Conservation (phyloP, 1,284 basidiomycete species). For the Ustilago lituana region DNA sequence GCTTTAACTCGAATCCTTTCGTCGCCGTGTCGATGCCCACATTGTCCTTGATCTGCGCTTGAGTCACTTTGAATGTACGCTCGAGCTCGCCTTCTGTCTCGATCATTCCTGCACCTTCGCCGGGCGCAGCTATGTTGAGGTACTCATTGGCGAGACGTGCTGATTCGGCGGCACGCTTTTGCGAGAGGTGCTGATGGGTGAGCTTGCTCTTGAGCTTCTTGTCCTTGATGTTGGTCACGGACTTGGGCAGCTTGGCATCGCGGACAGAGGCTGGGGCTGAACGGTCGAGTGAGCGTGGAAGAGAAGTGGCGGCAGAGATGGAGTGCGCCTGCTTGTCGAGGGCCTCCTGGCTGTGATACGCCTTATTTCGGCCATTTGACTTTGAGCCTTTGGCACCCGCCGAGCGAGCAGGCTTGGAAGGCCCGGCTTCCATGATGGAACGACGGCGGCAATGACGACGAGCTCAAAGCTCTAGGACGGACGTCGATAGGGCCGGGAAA, state of each 20-base stretch:
- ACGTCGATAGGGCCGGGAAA: not conserved
- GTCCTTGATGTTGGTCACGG: constrained; percentile 56
- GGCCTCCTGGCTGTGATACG: constrained; percentile 50
- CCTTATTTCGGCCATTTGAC: constrained; percentile 15
- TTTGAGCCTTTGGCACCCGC: constrained; percentile 6
- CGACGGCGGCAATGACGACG: too few relatives aligned
- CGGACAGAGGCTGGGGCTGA: constrained; percentile 45
- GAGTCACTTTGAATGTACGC: constrained; percentile 85
- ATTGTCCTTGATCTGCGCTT: constrained; percentile 78
- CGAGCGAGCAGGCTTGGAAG: constrained; percentile 26
- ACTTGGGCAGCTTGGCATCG: constrained; percentile 58
- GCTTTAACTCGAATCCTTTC: constrained; percentile 80
- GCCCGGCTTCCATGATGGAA: constrained; percentile 43
- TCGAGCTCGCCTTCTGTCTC: constrained; percentile 82
- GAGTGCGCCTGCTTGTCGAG: constrained; percentile 56
- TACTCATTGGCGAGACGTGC: constrained; percentile 62
- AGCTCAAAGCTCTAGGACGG: constrained; percentile 1
- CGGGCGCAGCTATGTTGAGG: constrained; percentile 55
- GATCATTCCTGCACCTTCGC: constrained; percentile 75
- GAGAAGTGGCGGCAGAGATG: constrained; percentile 56
- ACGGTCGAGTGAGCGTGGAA: constrained; percentile 59
- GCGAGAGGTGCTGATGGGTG: constrained; percentile 54
- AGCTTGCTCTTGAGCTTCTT: constrained; percentile 65
- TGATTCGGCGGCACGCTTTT: constrained; percentile 58
- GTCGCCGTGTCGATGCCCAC: constrained; percentile 79